A percentile compares a stretch with the other conserved stretches of the same genome.
These are phyloP conservation scores for Xylariaceae sp. DNA, from an alignment of 2,329 filamentous ascomycete genomes.

Conservation along the genomic window DNA sequence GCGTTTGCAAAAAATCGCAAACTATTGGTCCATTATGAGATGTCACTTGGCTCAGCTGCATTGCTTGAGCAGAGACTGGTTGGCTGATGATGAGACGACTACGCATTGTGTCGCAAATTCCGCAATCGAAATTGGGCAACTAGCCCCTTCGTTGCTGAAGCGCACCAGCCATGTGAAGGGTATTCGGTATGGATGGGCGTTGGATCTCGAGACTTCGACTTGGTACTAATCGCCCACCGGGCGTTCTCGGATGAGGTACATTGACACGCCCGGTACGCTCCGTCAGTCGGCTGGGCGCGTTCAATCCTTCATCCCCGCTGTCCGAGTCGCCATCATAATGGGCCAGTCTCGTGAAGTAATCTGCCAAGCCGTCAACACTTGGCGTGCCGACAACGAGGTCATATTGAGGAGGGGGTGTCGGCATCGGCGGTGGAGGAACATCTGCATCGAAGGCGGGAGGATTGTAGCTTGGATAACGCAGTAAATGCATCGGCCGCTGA, in stretches of 20 bases:
- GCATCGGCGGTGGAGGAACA: slow-evolving; percentile 70
- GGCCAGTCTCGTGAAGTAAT: slow-evolving; percentile 85
- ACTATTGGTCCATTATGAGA: background rate
- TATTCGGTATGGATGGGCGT: slow-evolving; percentile 46
- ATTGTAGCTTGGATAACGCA: slow-evolving; percentile 84
- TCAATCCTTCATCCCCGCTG: slow-evolving; percentile 41
- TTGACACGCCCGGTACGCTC: slow-evolving; percentile 63
- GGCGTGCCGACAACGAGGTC: slow-evolving; percentile 76
- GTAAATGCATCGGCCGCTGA: slow-evolving; percentile 75
- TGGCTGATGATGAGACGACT: background rate
- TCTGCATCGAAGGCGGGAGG: slow-evolving; percentile 88
- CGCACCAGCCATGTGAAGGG: slow-evolving; percentile 38
- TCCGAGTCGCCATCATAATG: slow-evolving; percentile 65
- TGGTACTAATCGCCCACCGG: slow-evolving; percentile 58
- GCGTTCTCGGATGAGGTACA: slow-evolving; percentile 62
- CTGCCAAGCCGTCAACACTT: slow-evolving; percentile 74
- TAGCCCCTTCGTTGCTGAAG: slow-evolving; percentile 39
- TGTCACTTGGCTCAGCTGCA: background rate
- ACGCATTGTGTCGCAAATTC: slow-evolving; percentile 4
- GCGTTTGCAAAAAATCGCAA: background rate
- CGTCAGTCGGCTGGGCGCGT: slow-evolving; percentile 50
- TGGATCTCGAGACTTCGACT: slow-evolving; percentile 64
- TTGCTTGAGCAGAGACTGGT: background rate
- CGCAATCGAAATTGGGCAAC: slow-evolving; percentile 21
- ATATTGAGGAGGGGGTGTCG: slow-evolving; percentile 85